Evolutionary conservation across 2,329 filamentous ascomycete genomes (phyloP).

Genomic region (Lecanicillium sp.): DNA sequence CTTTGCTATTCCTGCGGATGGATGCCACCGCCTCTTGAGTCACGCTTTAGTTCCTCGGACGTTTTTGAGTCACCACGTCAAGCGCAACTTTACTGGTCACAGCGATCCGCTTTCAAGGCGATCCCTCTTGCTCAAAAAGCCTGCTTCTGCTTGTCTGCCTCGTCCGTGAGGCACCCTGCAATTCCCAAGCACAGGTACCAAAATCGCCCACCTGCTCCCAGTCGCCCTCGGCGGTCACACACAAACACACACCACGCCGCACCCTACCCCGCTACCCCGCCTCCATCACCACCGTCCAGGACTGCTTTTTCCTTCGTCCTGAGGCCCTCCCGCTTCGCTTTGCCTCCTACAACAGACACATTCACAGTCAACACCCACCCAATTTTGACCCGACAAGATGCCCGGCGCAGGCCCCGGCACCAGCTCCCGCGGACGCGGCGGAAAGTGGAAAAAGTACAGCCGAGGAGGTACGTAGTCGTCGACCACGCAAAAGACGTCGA

Average conservation of each 20-base stretch:
- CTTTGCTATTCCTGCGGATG: no score
- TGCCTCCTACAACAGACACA: conserved; percentile 1
- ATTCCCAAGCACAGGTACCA: not conserved
- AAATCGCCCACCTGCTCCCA: no score
- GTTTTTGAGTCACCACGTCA: no score
- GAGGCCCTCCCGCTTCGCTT: not conserved
- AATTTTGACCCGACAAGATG: conserved; percentile 27
- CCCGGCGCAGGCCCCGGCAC: conserved; percentile 35
- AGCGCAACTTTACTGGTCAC: no score
- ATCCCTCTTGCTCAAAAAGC: no score
- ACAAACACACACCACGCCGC: not conserved
- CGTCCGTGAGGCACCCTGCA: no score
- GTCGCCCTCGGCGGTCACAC: not conserved
- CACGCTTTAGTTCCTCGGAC: no score
- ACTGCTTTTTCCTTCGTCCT: conserved; percentile 4
- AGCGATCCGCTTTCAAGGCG: no score
- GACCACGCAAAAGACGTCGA: not conserved
- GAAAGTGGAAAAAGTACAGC: conserved; percentile 91
- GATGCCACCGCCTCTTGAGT: no score
- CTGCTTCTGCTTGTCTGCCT: no score
- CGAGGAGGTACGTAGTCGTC: conserved; percentile 60
- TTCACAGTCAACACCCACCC: conserved; percentile 9
- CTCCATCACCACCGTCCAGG: conserved; percentile 6
- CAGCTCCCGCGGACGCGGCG: conserved; percentile 68
- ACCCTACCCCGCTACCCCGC: conserved; percentile 9